Percentiles rank a stretch among this genome's conserved stretches.
Evolutionary conservation across 371 early-diverging fungal genomes (phyloP).

Genomic region (Zychaea mexicana): DNA sequence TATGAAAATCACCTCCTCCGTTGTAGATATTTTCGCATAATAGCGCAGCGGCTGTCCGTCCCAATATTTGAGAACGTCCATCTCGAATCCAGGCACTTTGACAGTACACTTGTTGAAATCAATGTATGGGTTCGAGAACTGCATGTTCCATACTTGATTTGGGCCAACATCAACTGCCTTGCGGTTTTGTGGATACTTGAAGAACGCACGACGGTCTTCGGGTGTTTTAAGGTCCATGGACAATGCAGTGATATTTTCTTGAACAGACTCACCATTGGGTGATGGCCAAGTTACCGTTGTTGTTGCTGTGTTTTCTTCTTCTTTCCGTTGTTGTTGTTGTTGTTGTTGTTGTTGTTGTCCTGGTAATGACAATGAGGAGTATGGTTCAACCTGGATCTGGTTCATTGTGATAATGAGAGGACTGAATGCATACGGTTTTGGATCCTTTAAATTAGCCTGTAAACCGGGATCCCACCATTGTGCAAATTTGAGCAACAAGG

Average conservation of each 20-base stretch:
- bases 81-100: conserved; percentile 61
- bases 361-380: too few species aligned
- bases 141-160: conserved; percentile 62
- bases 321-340: neutral
- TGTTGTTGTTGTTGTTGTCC: conserved; percentile 10
- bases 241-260: conserved; percentile 35
- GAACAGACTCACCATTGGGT: conserved; percentile 37
- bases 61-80: conserved; percentile 64
- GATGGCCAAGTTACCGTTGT: neutral
- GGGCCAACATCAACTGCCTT: conserved; percentile 36
- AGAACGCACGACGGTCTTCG: conserved; percentile 42
- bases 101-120: conserved; percentile 50
- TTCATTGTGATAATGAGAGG: conserved; percentile 80
- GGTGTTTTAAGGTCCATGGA: conserved; percentile 22
- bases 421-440: conserved; percentile 75
- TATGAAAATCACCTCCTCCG: conserved; percentile 60
- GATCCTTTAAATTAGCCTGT: conserved; percentile 69
- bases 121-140: conserved; percentile 70
- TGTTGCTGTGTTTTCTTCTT: neutral
- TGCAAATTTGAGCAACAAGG: conserved; percentile 75
- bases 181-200: conserved; percentile 31
- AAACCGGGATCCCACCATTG: conserved; percentile 82
- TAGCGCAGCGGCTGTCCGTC: conserved; percentile 73
- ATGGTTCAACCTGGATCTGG: conserved; percentile 36
- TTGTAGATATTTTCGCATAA: conserved; percentile 40